Base-by-base conservation (phyloP, 352 stramenopile species). In the Phytophthora foliorum region DNA sequence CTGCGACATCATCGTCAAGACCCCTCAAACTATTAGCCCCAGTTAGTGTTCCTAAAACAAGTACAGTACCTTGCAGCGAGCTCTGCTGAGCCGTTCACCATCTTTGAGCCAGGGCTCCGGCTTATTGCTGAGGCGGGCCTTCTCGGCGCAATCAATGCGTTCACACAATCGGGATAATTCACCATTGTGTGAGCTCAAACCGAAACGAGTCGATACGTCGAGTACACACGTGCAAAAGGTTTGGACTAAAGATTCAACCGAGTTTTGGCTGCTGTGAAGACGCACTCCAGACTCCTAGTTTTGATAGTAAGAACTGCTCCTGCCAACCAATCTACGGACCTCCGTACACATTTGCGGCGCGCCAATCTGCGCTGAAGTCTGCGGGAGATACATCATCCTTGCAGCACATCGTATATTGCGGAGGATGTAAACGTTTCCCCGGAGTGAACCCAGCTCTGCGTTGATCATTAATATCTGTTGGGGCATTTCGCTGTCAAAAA, bases 31-130 rank as follows among this genome's bases (percentile, higher is more conserved):
- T 34, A 13, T 2, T 0, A 34, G 1, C 8, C 11, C 8, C 7
- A 34, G 34, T n/a, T n/a, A 39, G 34, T 7, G 34, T 6, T 13
- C 11, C 34, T 41, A 41, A 27, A 29, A 48, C 27, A 27, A 8
- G 13, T 34, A 34, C 29, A 1, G 29, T n/a, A n/a, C 16, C n/a
- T 45, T 45, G 16, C 17, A 24, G 13, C 36, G 16, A 42, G 2
- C 32, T n/a, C n/a, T 24, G 39, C 11, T 45, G 39, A 45, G 2
- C 14, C 2, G n/a, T 27, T 48, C 41, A 48, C 41, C n/a, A 48
- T 48, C 41, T 24, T 48, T 48, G 41, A 48, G 41, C 41, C 41
- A 48, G 25, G 17, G 41, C 41, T 48, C 41, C 41, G 41, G 41
- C 41, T 48, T 9, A 27, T 25, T 48, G 41, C 41, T 48, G 41